Conservation (phyloP, 2,329 filamentous ascomycete genomes). For the Penicillium expansum region DNA sequence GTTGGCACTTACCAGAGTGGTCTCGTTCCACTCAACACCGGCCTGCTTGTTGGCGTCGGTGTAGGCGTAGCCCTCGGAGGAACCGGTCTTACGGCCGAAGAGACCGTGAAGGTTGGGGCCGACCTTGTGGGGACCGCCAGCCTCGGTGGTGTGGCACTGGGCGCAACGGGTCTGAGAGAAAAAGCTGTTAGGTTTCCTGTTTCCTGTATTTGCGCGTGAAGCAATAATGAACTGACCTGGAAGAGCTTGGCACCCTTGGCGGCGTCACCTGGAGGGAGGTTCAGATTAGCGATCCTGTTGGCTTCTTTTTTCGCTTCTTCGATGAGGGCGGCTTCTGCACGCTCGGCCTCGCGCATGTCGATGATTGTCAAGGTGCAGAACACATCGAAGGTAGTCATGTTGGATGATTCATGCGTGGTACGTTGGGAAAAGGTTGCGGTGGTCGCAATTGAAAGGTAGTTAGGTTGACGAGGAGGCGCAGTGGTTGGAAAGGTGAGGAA, state of each 20-base stretch:
- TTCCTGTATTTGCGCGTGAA: background rate
- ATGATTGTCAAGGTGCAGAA: slow-evolving; percentile 23
- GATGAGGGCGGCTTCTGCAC: slow-evolving; percentile 9
- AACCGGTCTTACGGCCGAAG: slow-evolving; percentile 92
- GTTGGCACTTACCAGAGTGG: slow-evolving; percentile 67
- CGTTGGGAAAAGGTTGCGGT: background rate
- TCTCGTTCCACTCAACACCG: slow-evolving; percentile 82
- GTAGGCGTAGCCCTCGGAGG: slow-evolving; percentile 91
- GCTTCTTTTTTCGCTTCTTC: background rate
- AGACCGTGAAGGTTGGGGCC: slow-evolving; percentile 96
- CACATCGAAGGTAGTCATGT: slow-evolving; percentile 29
- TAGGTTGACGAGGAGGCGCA: background rate
- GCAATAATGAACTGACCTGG: slow-evolving; percentile 58
- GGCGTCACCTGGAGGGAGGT: slow-evolving; percentile 65
- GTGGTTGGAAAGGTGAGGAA: background rate
- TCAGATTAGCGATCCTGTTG: slow-evolving; percentile 26
- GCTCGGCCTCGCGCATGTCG: slow-evolving; percentile 26
- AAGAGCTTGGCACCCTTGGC: slow-evolving; percentile 99
- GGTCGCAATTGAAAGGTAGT: slow-evolving; percentile 4
- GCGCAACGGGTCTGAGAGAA: slow-evolving; percentile 74
- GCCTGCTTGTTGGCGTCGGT: slow-evolving; percentile 99
- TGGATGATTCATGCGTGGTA: background rate
- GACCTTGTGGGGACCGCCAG: slow-evolving; percentile 92
- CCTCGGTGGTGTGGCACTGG: slow-evolving; percentile 96
- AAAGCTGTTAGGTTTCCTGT: slow-evolving; percentile 9